Conservation (phyloP, 2,329 filamentous ascomycete species). For the Tolypocladium album region DNA sequence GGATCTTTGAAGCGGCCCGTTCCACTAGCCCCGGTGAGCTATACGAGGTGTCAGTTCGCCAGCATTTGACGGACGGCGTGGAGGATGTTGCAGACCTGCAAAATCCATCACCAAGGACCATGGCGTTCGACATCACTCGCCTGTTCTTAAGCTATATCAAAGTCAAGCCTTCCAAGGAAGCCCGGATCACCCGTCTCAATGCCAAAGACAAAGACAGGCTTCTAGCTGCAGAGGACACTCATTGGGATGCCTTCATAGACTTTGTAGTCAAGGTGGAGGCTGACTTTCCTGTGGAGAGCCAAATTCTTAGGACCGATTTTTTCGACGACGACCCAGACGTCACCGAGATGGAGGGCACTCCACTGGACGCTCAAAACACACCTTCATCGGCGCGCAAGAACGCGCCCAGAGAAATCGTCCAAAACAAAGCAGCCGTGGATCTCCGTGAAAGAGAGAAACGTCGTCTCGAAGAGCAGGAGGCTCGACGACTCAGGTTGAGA, state of each 20-base stretch:
- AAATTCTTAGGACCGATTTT: constrained; percentile 17
- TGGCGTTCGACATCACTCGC: constrained; percentile 18
- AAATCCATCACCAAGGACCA: constrained; percentile 3
- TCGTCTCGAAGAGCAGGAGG: constrained; percentile 43
- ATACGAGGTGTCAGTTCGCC: constrained; percentile 2
- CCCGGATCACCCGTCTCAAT: constrained; percentile 8
- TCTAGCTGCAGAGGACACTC: constrained; percentile 1
- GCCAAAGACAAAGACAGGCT: constrained; percentile 10
- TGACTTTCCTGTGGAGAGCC: constrained; percentile 19
- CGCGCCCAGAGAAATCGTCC: constrained; percentile 20
- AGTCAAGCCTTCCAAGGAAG: constrained; percentile 12
- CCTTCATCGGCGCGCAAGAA: constrained; percentile 10
- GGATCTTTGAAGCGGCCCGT: constrained; percentile 15
- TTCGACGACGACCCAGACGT: constrained; percentile 7
- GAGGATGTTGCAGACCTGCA: constrained; percentile 4
- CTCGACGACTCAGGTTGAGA: constrained; percentile 36
- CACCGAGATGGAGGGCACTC: constrained; percentile 5
- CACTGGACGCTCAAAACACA: not conserved
- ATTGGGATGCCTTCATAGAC: constrained; percentile 12
- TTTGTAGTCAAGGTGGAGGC: constrained; percentile 16
- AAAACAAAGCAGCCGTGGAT: constrained; percentile 29
- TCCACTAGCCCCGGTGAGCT: constrained; percentile 5
- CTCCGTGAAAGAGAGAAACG: constrained; percentile 44
- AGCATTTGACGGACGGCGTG: constrained; percentile 7
- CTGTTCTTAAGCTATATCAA: constrained; percentile 19